Evolutionary conservation across 148 eudicot genomes (phyloP).

Genomic region (Rhododendron molle): DNA sequence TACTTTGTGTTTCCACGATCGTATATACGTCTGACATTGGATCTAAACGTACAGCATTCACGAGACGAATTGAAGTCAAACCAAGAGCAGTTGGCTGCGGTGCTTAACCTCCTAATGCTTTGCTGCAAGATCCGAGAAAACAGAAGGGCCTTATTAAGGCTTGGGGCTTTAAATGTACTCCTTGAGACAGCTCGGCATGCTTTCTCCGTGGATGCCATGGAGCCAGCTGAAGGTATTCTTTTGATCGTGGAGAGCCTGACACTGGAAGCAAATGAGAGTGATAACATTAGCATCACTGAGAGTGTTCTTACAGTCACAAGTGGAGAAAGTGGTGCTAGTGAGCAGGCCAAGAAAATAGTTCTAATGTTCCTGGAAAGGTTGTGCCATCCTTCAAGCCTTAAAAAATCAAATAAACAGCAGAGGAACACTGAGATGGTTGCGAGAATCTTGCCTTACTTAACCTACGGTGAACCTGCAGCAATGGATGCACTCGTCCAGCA

Average conservation of each 20-base stretch:
- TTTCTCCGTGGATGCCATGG: conserved; percentile 98
- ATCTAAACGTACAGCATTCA: conserved; percentile 45
- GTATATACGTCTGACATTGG: background rate
- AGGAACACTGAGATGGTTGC: conserved; percentile 99
- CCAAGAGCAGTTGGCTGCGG: conserved; percentile 86
- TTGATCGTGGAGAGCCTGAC: conserved; percentile 94
- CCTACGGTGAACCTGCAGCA: conserved; percentile 94
- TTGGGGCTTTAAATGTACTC: conserved; percentile 82
- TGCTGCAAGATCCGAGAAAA: conserved; percentile 97
- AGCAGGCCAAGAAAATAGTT: conserved; percentile 96
- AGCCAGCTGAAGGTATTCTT: conserved; percentile 98
- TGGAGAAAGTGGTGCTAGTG: conserved; percentile 78
- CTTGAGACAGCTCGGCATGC: conserved; percentile 98
- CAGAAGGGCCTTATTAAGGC: conserved; percentile 70
- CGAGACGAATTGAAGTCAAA: conserved; percentile 90
- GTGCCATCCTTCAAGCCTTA: conserved; percentile 74
- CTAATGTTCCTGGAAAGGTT: conserved; percentile 94
- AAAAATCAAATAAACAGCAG: conserved; percentile 93
- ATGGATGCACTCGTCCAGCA: conserved; percentile 97
- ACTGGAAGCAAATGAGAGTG: conserved; percentile 94
- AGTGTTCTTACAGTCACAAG: conserved; percentile 64
- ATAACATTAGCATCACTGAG: conserved; percentile 65
- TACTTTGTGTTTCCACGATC: background rate
- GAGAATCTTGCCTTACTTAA: conserved; percentile 92
- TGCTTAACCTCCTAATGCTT: conserved; percentile 86